phyloP scores from a whole-genome alignment of 2,329 filamentous ascomycete genomes.

The Septoria petroselini region DNA sequence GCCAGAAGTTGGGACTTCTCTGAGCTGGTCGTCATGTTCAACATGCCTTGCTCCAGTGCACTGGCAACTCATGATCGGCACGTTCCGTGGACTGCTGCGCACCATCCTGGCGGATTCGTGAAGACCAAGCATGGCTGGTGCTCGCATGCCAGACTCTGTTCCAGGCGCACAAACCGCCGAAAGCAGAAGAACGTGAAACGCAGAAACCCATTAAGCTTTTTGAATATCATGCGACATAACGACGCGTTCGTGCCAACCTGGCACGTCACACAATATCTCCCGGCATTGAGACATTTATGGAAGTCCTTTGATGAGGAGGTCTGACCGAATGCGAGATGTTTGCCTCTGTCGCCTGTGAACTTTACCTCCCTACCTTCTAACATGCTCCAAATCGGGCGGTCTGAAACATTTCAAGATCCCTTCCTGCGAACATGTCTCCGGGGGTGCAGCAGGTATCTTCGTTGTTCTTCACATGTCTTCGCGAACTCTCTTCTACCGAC shows the following conservation, averaged over 20 bases:
- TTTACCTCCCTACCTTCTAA: background rate
- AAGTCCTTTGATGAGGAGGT: too few species aligned
- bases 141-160: conserved; percentile 13
- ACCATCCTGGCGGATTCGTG: background rate
- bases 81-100: background rate
- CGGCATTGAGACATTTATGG: background rate
- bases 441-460: background rate
- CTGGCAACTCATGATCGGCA: background rate
- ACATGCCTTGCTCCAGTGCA: conserved; percentile 3
- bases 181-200: conserved; percentile 9
- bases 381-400: background rate
- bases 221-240: background rate
- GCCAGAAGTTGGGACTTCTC: too few species aligned
- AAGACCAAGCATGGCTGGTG: conserved; percentile 8
- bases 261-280: conserved; percentile 4
- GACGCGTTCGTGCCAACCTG: conserved; percentile 6
- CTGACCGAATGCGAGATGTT: background rate
- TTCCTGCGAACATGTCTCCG: background rate
- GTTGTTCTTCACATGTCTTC: background rate
- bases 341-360: background rate
- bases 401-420: conserved; percentile 4
- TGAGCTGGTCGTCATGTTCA: background rate
- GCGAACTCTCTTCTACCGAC: background rate
- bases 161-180: conserved; percentile 1
- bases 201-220: conserved; percentile 4